Conservation (phyloP, 805 yeast genomes). For the Saccharomycopsis babjevae region DNA sequence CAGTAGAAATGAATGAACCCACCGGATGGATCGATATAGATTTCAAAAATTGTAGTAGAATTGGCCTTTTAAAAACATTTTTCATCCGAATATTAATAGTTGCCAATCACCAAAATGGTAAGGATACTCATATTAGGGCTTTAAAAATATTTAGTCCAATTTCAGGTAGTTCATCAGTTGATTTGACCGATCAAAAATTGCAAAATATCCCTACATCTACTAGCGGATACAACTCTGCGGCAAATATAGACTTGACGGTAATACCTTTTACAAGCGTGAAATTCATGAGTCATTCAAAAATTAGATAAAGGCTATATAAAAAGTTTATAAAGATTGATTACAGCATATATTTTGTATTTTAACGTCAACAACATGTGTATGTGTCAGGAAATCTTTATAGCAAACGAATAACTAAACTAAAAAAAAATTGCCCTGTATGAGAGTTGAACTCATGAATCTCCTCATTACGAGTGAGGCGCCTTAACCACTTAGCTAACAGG, state of each 20-base stretch:
- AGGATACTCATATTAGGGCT: slow-evolving; percentile 83
- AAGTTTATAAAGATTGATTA: background rate
- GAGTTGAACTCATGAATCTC: slow-evolving; percentile 47
- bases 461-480: slow-evolving; percentile 51
- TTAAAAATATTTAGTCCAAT: slow-evolving; percentile 36
- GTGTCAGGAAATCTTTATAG: no score
- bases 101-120: slow-evolving; percentile 89
- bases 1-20: slow-evolving; percentile 51
- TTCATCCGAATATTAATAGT: slow-evolving; percentile 50
- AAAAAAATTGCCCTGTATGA: slow-evolving; percentile 36
- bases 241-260: background rate
- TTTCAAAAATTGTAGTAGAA: slow-evolving; percentile 44
- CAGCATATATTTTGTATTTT: no score
- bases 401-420: slow-evolving; percentile 2
- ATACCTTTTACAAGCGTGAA: slow-evolving; percentile 13
- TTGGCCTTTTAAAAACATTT: slow-evolving; percentile 55
- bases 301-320: slow-evolving; percentile 1
- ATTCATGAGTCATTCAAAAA: slow-evolving; percentile 12
- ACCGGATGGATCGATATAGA: slow-evolving; percentile 68
- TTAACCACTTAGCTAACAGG: slow-evolving; percentile 47
- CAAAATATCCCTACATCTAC: background rate
- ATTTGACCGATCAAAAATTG: background rate
- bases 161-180: background rate
- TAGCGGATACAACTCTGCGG: background rate
- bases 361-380: no score